phyloP scores from a whole-genome alignment of 192 early-diverging fungal genomes.

The Blastocladiella britannica region DNA sequence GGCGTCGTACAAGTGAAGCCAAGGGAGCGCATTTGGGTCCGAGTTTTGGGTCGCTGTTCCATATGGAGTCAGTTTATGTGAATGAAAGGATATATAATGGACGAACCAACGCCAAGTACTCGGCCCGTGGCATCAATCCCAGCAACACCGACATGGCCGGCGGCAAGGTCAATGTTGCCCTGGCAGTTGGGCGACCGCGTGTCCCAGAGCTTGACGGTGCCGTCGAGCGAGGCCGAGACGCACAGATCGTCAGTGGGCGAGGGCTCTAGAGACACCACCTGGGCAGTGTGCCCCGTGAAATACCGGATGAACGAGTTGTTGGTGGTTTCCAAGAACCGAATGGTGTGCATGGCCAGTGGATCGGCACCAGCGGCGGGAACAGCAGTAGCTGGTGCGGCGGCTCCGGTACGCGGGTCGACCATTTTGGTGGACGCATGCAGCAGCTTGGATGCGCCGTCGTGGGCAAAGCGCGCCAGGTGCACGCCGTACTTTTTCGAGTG shows the following conservation, averaged over 20 bases:
- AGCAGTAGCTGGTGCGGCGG: neutral
- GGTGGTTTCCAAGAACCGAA: slow-evolving; percentile 82
- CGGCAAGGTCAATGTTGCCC: slow-evolving; percentile 15
- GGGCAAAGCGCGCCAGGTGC: slow-evolving; percentile 68
- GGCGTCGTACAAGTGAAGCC: slow-evolving; percentile 15
- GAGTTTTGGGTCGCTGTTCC: neutral
- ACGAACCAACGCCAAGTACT: slow-evolving; percentile 45
- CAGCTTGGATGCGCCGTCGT: slow-evolving; percentile 41
- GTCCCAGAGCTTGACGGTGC: slow-evolving; percentile 71
- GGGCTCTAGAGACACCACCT: slow-evolving; percentile 61
- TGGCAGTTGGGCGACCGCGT: slow-evolving; percentile 35
- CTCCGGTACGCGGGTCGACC: slow-evolving; percentile 31
- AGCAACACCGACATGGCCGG: slow-evolving; percentile 24
- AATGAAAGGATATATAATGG: slow-evolving; percentile 9
- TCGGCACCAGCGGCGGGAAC: slow-evolving; percentile 1
- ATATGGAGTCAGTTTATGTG: neutral
- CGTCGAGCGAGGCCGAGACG: slow-evolving; percentile 60
- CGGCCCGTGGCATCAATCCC: slow-evolving; percentile 61
- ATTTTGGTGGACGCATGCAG: slow-evolving; percentile 88
- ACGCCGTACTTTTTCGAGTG: slow-evolving; percentile 95
- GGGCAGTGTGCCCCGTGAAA: slow-evolving; percentile 63
- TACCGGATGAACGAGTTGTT: slow-evolving; percentile 87
- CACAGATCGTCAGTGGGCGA: slow-evolving; percentile 61
- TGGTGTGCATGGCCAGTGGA: slow-evolving; percentile 36
- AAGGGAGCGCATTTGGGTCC: neutral